Conservation (phyloP, 164 flowering plant species). For the Umbellularia californica region DNA sequence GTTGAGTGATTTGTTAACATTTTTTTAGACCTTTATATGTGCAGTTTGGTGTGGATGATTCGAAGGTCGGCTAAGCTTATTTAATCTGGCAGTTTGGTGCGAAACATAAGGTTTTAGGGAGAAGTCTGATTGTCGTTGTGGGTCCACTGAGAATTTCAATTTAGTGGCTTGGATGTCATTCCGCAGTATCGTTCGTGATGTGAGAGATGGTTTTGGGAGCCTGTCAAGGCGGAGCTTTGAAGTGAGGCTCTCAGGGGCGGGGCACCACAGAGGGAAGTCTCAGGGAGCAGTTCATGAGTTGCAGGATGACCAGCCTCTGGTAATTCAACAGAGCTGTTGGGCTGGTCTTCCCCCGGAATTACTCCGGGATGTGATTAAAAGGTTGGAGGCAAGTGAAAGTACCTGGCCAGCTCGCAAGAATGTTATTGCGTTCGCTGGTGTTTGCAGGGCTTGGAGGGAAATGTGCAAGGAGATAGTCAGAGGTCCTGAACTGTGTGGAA, state of each 20-base stretch:
- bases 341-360: constrained; percentile 92
- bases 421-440: constrained; percentile 90
- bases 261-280: constrained; percentile 60
- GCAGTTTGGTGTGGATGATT: constrained; percentile 1
- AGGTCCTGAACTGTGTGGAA: constrained; percentile 75
- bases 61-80: no score
- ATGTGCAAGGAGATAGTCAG: constrained; percentile 84
- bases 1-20: neutral
- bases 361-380: constrained; percentile 71
- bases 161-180: constrained; percentile 58
- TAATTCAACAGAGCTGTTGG: constrained; percentile 69
- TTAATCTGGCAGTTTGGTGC: neutral
- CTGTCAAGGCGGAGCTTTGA: constrained; percentile 84
- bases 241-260: constrained; percentile 55
- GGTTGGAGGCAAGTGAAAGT: constrained; percentile 86
- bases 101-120: neutral
- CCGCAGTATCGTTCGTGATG: constrained; percentile 85
- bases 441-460: constrained; percentile 87
- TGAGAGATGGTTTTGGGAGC: constrained; percentile 89
- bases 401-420: constrained; percentile 85
- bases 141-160: neutral
- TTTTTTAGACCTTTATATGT: neutral
- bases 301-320: constrained; percentile 41
- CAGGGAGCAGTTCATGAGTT: constrained; percentile 61
- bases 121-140: neutral